phyloP scores from a whole-genome alignment of 805 yeast genomes.

The Clavispora santaluciae region DNA sequence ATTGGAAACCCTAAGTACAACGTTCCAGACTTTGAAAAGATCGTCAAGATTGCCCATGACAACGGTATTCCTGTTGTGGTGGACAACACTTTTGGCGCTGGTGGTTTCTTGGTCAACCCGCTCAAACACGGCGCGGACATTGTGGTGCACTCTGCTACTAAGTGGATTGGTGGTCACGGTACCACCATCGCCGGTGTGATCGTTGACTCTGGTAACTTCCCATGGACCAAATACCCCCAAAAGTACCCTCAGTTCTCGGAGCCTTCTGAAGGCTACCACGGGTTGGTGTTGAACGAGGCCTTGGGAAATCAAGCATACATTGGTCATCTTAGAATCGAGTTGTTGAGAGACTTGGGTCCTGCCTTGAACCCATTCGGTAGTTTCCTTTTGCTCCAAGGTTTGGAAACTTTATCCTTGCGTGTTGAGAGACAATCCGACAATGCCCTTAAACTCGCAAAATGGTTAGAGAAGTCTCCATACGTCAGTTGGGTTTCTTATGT shows the following conservation, averaged over 20 bases:
- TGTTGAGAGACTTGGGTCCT: constrained; percentile 91
- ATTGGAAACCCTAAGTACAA: constrained; percentile 92
- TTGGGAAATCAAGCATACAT: constrained; percentile 77
- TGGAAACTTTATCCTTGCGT: constrained; percentile 89
- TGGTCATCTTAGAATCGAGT: constrained; percentile 75
- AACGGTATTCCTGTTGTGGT: constrained; percentile 87
- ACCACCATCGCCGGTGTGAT: constrained; percentile 90
- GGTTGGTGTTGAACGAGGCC: constrained; percentile 74
- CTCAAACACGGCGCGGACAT: constrained; percentile 88
- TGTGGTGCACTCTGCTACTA: constrained; percentile 90
- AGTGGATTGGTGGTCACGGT: constrained; percentile 98
- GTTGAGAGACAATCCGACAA: constrained; percentile 89
- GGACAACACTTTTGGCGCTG: constrained; percentile 97
- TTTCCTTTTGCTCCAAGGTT: constrained; percentile 82
- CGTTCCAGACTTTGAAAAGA: constrained; percentile 82
- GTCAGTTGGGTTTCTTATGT: constrained; percentile 92
- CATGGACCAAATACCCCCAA: constrained; percentile 80
- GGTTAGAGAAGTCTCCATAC: constrained; percentile 64
- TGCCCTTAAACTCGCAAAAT: constrained; percentile 74
- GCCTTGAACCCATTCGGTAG: constrained; percentile 83
- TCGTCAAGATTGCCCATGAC: constrained; percentile 73
- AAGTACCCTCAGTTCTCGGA: constrained; percentile 87
- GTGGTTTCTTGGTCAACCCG: constrained; percentile 83
- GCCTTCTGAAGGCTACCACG: constrained; percentile 94
- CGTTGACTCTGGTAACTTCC: constrained; percentile 88